phyloP scores from a whole-genome alignment of 2,329 filamentous ascomycete genomes.

The Sclerotinia borealis region DNA sequence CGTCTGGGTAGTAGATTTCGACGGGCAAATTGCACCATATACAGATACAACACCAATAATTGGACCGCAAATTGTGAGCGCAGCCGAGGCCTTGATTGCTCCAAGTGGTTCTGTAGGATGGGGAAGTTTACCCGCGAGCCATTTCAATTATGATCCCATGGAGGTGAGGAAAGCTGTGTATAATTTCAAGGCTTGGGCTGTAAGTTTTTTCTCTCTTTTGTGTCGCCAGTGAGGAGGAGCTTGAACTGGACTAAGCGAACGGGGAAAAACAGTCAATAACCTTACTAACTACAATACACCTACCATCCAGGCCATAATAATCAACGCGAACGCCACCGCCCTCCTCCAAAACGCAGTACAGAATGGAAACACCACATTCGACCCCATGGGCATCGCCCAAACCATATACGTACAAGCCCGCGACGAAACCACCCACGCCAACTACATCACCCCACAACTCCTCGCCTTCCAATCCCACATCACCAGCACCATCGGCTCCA shows the following conservation, averaged over 20 bases:
- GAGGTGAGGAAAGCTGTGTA: background rate
- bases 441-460: constrained; percentile 45
- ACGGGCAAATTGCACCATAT: constrained; percentile 48
- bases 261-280: no score
- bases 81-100: constrained; percentile 38
- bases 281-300: background rate
- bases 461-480: background rate
- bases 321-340: constrained; percentile 56
- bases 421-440: constrained; percentile 48
- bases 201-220: background rate
- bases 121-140: background rate
- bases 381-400: constrained; percentile 53
- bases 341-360: constrained; percentile 49
- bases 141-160: background rate
- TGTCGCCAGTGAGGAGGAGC: no score
- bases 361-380: constrained; percentile 51
- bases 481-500: background rate
- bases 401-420: constrained; percentile 48
- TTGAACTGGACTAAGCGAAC: no score
- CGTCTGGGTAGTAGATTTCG: constrained; percentile 58
- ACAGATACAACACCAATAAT: constrained; percentile 44
- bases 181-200: background rate
- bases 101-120: background rate
- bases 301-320: constrained; percentile 46
- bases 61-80: constrained; percentile 46